Base-by-base conservation (phyloP, 192 early-diverging fungal genomes). In the Entomortierella chlamydospora region DNA sequence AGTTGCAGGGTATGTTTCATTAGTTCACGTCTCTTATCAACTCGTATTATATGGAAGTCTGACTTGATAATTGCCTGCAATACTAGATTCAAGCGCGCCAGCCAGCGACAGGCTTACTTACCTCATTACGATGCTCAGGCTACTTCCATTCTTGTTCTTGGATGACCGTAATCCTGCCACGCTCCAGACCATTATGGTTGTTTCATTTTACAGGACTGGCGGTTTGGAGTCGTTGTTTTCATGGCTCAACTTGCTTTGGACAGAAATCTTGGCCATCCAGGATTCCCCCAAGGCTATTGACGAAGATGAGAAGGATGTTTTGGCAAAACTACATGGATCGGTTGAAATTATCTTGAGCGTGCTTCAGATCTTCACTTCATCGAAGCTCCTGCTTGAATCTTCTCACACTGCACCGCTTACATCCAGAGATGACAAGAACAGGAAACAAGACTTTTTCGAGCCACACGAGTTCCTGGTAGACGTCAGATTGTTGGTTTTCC, bases 341-440 rank as follows among this genome's bases (percentile, higher is more conserved):
- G 74, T 93, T 11, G 90, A 94, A 66, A 68, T 84, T 10, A 64
- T 85, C 18, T 64, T 94, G 17, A 83, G 83, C 31, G 85, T 95
- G 5, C 76, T 98, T 29, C 87, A 90, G 61, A 88, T 88, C 34
- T 65, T 95, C 49, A 68, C 86, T 18, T 95, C 95, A 25, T 84
- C 85, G 51, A 92, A 93, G 57, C 81, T 93, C 10, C 72, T 97
- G 26, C 83, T 85, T 17, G 93, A 95, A 53, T 94, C 94, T 18
- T 87, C 94, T 9, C 87, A 88, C 56, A 93, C 93, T 11, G 52
- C 77, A 17, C 43, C 68, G 0, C 62, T 95, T 22, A 78, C 64
- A 13, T 78, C 81, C 11, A 87, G 83, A 50, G 87, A 89, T 20
- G 86, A 85, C 45, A 90, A 93, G 73, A 84, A 70, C 57, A 74